Base-by-base conservation (phyloP, 2,329 filamentous ascomycete species). In the Fusarium metavorans region DNA sequence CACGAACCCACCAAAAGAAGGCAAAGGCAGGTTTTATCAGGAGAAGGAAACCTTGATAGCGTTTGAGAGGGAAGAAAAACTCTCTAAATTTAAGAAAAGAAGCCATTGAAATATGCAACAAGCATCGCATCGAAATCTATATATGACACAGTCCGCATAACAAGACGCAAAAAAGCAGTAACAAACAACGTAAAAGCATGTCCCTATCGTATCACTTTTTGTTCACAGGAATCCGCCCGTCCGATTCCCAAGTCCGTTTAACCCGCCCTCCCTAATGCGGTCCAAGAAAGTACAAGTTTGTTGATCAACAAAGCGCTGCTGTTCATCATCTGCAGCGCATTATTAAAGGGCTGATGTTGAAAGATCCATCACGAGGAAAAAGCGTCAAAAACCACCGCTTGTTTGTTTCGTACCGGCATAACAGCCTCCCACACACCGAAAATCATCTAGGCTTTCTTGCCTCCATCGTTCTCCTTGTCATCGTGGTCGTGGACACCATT, bases 401-500 rank as follows among this genome's bases (percentile, higher is more conserved):
- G 34, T 66, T 58, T 52, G 43, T 30, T 52, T 52, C 41, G 54
- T 54, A 18, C 48, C 7, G 37, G 20, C 67, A n/a, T 70, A 54
- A 18, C 52, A 52, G 45, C 14, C 35, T 37, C 35, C 35, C 14
- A 72, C 66, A 18, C 39, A 63, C 62, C 18, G 41, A 52, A n/a
- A 52, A 52, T 67, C 72, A 18, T 67, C 67, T 58, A 74, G 20
- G 61, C 70, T 58, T 67, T 67, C 41, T 68, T 70, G 52, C 65
- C 59, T 5, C 50, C 25, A 35, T 68, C 39, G 58, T 74, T 72
- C 67, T 70, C 66, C 54, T 75, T 74, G 67, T 71, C 52, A 18
- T 70, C 69, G 20, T 73, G 59, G 7, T 64, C 56, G 18, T 78
- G 68, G 13, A 66, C 63, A 16, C 77, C 77, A 25, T 79, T 79